Percentiles rank a stretch among this genome's conserved stretches.
Evolutionary conservation across 2,329 filamentous ascomycete species (phyloP).

Genomic region (Trichoderma hamatum): DNA sequence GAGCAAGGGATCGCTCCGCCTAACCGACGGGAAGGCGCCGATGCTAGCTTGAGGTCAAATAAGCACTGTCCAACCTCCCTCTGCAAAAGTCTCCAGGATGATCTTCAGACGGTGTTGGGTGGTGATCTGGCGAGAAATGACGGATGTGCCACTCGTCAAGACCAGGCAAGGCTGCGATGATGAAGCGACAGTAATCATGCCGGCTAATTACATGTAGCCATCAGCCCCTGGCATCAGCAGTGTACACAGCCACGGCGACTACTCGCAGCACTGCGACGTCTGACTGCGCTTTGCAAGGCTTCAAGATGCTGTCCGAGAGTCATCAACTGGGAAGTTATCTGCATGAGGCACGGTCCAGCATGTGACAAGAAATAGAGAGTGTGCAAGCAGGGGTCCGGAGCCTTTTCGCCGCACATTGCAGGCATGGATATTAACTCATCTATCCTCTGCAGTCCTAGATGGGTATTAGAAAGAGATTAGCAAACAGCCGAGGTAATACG

Average conservation of each 20-base stretch:
- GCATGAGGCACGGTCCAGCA: background rate
- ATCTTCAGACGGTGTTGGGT: background rate
- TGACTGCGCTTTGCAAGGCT: background rate
- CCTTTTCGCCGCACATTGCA: background rate
- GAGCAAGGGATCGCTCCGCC: conserved; percentile 13
- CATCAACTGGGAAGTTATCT: background rate
- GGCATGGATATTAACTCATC: background rate
- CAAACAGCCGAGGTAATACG: background rate
- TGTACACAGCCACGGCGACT: conserved; percentile 5
- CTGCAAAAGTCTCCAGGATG: background rate
- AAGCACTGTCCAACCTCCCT: conserved; percentile 16
- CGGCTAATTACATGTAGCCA: conserved; percentile 2
- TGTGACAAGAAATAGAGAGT: background rate
- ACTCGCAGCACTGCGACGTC: background rate
- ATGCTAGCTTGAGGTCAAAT: conserved; percentile 6
- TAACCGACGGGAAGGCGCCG: conserved; percentile 22
- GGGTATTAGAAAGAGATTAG: background rate
- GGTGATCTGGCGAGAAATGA: conserved; percentile 5
- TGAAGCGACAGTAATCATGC: background rate
- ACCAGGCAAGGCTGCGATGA: background rate
- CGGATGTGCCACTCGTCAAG: conserved; percentile 3
- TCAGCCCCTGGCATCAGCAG: background rate
- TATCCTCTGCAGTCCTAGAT: background rate
- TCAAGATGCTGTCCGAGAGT: background rate
- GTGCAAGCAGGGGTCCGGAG: background rate